Base-by-base conservation (phyloP, 768 basidiomycete genomes). In the Lactarius evosmus region DNA sequence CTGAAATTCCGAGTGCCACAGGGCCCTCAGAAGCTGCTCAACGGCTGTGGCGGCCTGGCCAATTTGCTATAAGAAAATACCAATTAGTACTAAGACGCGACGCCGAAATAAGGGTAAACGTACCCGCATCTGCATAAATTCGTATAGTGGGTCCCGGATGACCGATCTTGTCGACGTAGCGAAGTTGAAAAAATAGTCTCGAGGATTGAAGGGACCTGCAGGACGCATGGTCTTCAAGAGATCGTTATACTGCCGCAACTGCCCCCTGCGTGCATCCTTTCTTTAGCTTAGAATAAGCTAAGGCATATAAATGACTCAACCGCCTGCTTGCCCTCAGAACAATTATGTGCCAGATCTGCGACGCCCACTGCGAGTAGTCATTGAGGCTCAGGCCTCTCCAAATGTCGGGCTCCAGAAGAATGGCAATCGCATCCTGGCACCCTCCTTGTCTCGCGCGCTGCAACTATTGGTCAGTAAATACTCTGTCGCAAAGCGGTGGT, bases 1-100 rank as follows among this genome's bases (percentile, higher is more conserved):
- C 59, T 90, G 82, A 71, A 90, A 91, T 73, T 94, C 91, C 0
- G 91, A 84, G 63, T 88, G 80, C 89, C 91, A 93, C 40, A 93
- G 72, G 2, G 87, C 83, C 61, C 80, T 84, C 30, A 95, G 75
- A 29, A 94, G 76, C 46, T 83, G 82, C 32, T 91, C 85, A 19
- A 91, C 80, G 2, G 83, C 78, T 27, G 80, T 77, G 25, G 85
- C 77, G 8, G 82, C 82, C 76, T 92, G 87, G 61, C 85, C 85
- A 30, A 76, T 80, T 71, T 83, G 79, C 92, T 93, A 62, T 32
- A 19, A 36, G 5, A 44, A 38, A 53, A 33, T 63, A 66, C 49
- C 50, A 19, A 38, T 38, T 55, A 66, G 50, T 53, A n/a, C 25
- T 33, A 32, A 22, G 29, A 34, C 7, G 25, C 14, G n/a, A 41